Conservation (phyloP, 2,329 filamentous ascomycete genomes). For the Exutisphaerella laricina region DNA sequence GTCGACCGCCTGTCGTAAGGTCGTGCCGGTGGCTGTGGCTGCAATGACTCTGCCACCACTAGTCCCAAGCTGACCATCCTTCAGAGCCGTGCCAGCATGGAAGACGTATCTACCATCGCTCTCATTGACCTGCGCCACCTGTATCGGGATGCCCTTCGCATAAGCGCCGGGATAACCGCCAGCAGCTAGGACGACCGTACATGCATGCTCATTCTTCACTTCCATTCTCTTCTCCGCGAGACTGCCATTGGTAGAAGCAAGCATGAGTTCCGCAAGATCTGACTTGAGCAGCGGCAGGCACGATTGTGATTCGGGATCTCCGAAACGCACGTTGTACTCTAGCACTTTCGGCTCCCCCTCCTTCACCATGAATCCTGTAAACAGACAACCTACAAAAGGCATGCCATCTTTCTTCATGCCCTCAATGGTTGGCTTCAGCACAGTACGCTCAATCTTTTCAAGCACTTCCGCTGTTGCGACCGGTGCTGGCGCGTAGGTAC, state of each 20-base stretch:
- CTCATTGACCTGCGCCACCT: conserved; percentile 46
- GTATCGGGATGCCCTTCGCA: conserved; percentile 66
- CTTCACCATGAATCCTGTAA: conserved; percentile 93
- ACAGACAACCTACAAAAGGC: conserved; percentile 68
- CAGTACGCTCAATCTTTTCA: conserved; percentile 68
- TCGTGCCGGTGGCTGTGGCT: conserved; percentile 70
- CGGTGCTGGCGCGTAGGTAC: conserved; percentile 77
- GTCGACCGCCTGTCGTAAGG: conserved; percentile 74
- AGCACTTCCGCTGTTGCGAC: conserved; percentile 56
- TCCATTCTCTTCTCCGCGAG: conserved; percentile 49
- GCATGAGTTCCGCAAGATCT: conserved; percentile 82
- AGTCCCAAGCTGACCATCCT: conserved; percentile 61
- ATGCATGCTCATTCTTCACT: conserved; percentile 57
- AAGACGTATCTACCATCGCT: conserved; percentile 63
- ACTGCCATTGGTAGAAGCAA: conserved; percentile 72
- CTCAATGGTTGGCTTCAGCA: conserved; percentile 83
- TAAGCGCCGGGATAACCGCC: conserved; percentile 87
- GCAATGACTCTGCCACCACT: conserved; percentile 90
- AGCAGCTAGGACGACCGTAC: conserved; percentile 89
- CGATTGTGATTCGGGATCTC: conserved; percentile 87
- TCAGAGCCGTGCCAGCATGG: conserved; percentile 78
- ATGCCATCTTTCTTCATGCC: conserved; percentile 75
- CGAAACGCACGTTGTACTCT: conserved; percentile 91
- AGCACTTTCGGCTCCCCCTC: conserved; percentile 72
- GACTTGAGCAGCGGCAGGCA: conserved; percentile 76